A percentile compares a stretch with the other conserved stretches of the same genome.
Conservation (phyloP, 129 eudicot species). For the Flaveria trinervia region DNA sequence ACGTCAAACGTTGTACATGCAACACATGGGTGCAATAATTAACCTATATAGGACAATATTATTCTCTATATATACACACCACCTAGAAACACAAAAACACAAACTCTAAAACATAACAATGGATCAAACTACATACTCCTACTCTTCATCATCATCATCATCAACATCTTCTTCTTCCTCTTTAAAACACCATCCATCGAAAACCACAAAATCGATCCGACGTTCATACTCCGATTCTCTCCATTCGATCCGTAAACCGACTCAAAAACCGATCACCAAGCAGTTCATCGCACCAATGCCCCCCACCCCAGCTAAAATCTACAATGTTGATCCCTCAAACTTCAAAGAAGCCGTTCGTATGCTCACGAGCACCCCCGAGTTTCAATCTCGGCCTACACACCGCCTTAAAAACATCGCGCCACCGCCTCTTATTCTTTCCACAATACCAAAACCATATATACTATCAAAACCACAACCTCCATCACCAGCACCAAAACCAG, state of each 20-base stretch:
- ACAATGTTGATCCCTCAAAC: constrained; percentile 53
- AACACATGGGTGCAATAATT: neutral
- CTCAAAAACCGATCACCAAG: constrained; percentile 42
- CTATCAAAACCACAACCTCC: constrained; percentile 11
- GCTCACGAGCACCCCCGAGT: constrained; percentile 55
- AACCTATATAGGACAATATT: neutral
- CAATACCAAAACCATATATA: constrained; percentile 25
- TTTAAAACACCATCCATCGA: constrained; percentile 8
- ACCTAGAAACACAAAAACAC: constrained; percentile 23
- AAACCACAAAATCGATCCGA: constrained; percentile 19
- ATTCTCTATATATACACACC: neutral
- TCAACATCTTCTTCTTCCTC: constrained; percentile 23
- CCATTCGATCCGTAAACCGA: constrained; percentile 38
- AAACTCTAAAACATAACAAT: neutral
- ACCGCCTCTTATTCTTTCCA: constrained; percentile 46
- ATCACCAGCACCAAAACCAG: neutral
- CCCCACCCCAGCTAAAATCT: constrained; percentile 58
- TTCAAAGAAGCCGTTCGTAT: constrained; percentile 65
- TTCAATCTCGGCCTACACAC: constrained; percentile 36
- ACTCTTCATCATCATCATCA: constrained; percentile 21
- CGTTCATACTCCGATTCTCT: constrained; percentile 36
- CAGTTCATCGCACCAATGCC: constrained; percentile 69
- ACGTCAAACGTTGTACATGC: neutral
- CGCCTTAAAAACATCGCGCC: constrained; percentile 53
- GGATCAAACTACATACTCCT: constrained; percentile 27